Base-by-base conservation (phyloP, 2,329 filamentous ascomycete genomes). In the Capronia coronata region DNA sequence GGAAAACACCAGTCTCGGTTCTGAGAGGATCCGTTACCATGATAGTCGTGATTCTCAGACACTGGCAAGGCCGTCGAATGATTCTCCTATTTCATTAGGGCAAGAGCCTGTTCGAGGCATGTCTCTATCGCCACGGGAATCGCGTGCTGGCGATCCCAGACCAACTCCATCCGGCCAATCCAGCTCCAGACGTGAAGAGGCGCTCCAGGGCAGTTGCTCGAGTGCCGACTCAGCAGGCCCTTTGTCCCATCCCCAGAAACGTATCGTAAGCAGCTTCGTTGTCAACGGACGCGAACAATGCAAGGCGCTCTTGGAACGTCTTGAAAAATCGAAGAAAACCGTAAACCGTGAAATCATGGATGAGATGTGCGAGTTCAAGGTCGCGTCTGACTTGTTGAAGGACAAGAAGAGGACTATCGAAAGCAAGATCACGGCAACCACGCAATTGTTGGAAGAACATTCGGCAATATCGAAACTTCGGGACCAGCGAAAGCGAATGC, bases 341-440 rank as follows among this genome's bases (percentile, higher is more conserved):
- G 49, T 54, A 2, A 49, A 43, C 21, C 56, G 38, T 4, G 41
- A 51, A 43, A 50, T 61, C 2, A 51, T 57, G 40, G 59, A 63
- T 37, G 47, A 52, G 11, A 50, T 57, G 18, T 60, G 53, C 25
- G 59, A 59, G 35, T 50, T 54, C 14, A 56, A 58, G 5, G 54
- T 47, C 27, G 54, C 51, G 10, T 53, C 61, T 23, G 37, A 39
- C 1, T 43, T 58, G 21, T 22, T 50, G 6, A 55, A 52, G 23
- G 49, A 58, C 14, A 40, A 32, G 22, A 35, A 44, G 18, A 54
- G 67, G 45, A 49, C 47, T 11, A 61, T 71, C 18, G 64, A 63
- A 13, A 52, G 57, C 23, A 67, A 63, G 48, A 68, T 72, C 18
- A 62, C 67, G 40, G 65, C 68, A 4, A 63, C 72, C 16, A 44